Evolutionary conservation across 2,329 filamentous ascomycete species (phyloP), one percentile per base, ranked within the genome.

Genomic region (Helminthosporium solani): DNA sequence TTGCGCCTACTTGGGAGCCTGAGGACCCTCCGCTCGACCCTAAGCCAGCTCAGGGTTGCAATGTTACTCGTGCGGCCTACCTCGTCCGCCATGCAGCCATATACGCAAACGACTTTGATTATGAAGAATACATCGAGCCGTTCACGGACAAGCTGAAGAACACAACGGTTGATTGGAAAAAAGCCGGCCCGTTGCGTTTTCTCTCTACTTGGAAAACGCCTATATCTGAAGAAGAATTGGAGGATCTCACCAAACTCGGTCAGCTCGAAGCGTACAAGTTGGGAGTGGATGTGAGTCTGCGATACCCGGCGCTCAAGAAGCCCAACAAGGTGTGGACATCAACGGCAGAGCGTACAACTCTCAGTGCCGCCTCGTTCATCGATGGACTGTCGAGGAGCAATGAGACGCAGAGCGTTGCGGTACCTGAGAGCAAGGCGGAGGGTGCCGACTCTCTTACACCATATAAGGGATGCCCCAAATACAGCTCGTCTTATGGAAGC

Each of bases 401-500:
- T 49, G 70, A 72, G 40, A 83, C 83, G 49, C 69, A 78, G 37
- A 72, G 83, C 7, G 74, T 82, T 35, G 72, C 73, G 53, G 70
- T 86, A 41, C 77, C 77, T 50, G 82, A 86, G 62, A 77, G 76
- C 16, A 61, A 79, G 46, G 71, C 82, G 49, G 70, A 76, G 2
- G 83, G 82, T 15, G 83, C 83, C 7, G 73, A 86, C 58, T 77
- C 73, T 37, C 66, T 86, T 53, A 86, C 84, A 1, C 82, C 83
- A 0, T 86, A 87, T 67, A 79, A 81, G 61, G 77, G 77, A 31
- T 87, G 84, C 55, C 81, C 82, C 11, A 80, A 77, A 11, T 87
- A 85, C 64, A 81, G 77, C 35, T 75, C 75, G 1, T 78, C 78
- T 2, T 72, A 74, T 2, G 83, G 83, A 2, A 80, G 78, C 54